A percentile compares a stretch with the other conserved stretches of the same genome.
These are phyloP conservation scores for Penicillium mononematosum DNA, from an alignment of 495 filamentous ascomycete species.

Conservation along the genomic window DNA sequence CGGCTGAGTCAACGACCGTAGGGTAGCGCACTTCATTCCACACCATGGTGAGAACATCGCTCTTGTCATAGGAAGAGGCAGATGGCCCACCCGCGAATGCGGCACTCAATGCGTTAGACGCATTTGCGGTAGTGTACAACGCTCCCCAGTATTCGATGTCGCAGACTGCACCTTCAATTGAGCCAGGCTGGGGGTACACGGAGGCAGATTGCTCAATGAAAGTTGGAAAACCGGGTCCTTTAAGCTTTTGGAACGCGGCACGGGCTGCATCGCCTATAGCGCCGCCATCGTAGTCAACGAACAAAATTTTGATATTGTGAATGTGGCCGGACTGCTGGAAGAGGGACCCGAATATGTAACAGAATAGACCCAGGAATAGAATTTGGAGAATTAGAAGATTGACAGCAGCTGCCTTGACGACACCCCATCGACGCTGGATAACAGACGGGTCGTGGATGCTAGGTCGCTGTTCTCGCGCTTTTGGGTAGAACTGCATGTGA, in stretches of 20 bases:
- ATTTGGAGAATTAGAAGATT: slow-evolving; percentile 27
- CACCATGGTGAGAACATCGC: slow-evolving; percentile 41
- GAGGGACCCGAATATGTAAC: slow-evolving; percentile 48
- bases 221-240: slow-evolving; percentile 39
- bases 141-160: slow-evolving; percentile 48
- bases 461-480: slow-evolving; percentile 21
- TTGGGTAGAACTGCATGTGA: slow-evolving; percentile 25
- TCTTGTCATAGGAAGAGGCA: slow-evolving; percentile 38
- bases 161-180: slow-evolving; percentile 40
- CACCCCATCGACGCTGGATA: slow-evolving; percentile 20
- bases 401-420: slow-evolving; percentile 22
- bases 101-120: slow-evolving; percentile 35
- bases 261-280: slow-evolving; percentile 43
- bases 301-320: slow-evolving; percentile 45
- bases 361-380: slow-evolving; percentile 47
- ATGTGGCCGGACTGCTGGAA: slow-evolving; percentile 39
- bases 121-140: slow-evolving; percentile 37
- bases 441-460: slow-evolving; percentile 27
- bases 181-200: slow-evolving; percentile 25
- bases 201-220: slow-evolving; percentile 32
- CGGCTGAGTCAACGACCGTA: slow-evolving; percentile 35
- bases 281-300: slow-evolving; percentile 54
- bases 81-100: slow-evolving; percentile 34
- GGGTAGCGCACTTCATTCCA: slow-evolving; percentile 56
- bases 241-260: slow-evolving; percentile 40